These are phyloP conservation scores for Kwoniella shandongensis DNA, from an alignment of 768 basidiomycete species.

Conservation along the genomic window DNA sequence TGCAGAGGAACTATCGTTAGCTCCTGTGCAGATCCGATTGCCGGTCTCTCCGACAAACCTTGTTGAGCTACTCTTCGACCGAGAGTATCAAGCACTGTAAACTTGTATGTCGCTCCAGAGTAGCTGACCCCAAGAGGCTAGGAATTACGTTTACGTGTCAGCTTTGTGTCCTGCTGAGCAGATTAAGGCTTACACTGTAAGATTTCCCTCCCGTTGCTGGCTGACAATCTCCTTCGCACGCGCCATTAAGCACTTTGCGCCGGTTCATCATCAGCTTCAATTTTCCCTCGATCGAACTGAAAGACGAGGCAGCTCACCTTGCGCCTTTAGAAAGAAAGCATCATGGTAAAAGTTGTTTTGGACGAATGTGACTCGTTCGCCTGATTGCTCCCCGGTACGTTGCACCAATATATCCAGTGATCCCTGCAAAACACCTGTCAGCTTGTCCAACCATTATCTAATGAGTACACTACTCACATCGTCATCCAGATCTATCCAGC, in stretches of 20 bases:
- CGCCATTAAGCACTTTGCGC: slow-evolving; percentile 79
- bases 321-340: slow-evolving; percentile 96
- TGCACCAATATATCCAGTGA: slow-evolving; percentile 89
- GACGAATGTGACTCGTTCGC: slow-evolving; percentile 64
- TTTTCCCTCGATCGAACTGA: neutral
- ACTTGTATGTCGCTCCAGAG: slow-evolving; percentile 93
- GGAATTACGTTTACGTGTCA: slow-evolving; percentile 4
- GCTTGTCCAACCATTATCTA: neutral
- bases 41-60: slow-evolving; percentile 57
- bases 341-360: slow-evolving; percentile 99
- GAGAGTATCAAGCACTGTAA: slow-evolving; percentile 88
- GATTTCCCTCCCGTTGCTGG: slow-evolving; percentile 61
- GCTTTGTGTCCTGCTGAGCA: too few relatives aligned
- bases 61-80: slow-evolving; percentile 87
- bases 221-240: slow-evolving; percentile 78
- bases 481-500: slow-evolving; percentile 91
- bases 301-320: slow-evolving; percentile 64
- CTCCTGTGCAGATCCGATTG: neutral
- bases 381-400: slow-evolving; percentile 67
- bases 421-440: slow-evolving; percentile 60
- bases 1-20: slow-evolving; percentile 45
- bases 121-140: slow-evolving; percentile 93
- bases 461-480: slow-evolving; percentile 64
- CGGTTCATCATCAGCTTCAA: neutral
- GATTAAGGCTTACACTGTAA: slow-evolving; percentile 67